Evolutionary conservation across 192 early-diverging fungal species (phyloP).

Genomic region (Coemansia sp.): DNA sequence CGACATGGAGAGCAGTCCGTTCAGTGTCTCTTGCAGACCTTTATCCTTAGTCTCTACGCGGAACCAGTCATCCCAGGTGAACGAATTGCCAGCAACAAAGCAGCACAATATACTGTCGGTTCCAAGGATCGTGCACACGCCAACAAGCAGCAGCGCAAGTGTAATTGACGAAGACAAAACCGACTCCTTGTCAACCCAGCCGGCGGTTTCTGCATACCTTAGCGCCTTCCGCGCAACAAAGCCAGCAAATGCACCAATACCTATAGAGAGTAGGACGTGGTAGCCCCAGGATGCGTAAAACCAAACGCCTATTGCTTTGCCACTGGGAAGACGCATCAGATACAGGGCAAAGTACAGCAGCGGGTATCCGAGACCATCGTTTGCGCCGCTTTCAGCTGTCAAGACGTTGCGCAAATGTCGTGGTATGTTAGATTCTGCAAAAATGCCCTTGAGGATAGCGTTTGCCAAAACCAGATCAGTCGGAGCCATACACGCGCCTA

Average conservation of each 20-base stretch:
- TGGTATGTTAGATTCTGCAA: constrained; percentile 85
- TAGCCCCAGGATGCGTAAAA: constrained; percentile 74
- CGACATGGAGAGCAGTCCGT: constrained; percentile 80
- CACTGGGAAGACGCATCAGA: constrained; percentile 59
- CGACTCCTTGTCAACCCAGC: constrained; percentile 84
- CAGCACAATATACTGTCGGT: constrained; percentile 76
- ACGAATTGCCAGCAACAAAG: constrained; percentile 76
- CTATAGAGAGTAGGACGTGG: constrained; percentile 68
- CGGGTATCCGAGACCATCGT: constrained; percentile 87
- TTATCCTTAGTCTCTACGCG: constrained; percentile 76
- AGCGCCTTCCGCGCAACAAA: constrained; percentile 66
- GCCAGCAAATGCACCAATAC: constrained; percentile 74
- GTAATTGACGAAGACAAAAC: constrained; percentile 82
- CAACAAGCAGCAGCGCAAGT: constrained; percentile 68
- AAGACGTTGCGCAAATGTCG: constrained; percentile 69
- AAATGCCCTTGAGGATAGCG: constrained; percentile 90
- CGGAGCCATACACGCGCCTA: constrained; percentile 83
- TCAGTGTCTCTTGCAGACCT: constrained; percentile 87
- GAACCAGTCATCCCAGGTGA: constrained; percentile 94
- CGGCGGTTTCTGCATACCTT: constrained; percentile 61
- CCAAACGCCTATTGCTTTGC: constrained; percentile 74
- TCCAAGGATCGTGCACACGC: constrained; percentile 70
- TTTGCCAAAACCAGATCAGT: constrained; percentile 95
- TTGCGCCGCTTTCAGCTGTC: constrained; percentile 82
- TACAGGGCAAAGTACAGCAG: constrained; percentile 78